A percentile compares a stretch with the other conserved stretches of the same genome.
phyloP scores from a whole-genome alignment of 257 asterid genomes.

The Thymus quinquecostatus region DNA sequence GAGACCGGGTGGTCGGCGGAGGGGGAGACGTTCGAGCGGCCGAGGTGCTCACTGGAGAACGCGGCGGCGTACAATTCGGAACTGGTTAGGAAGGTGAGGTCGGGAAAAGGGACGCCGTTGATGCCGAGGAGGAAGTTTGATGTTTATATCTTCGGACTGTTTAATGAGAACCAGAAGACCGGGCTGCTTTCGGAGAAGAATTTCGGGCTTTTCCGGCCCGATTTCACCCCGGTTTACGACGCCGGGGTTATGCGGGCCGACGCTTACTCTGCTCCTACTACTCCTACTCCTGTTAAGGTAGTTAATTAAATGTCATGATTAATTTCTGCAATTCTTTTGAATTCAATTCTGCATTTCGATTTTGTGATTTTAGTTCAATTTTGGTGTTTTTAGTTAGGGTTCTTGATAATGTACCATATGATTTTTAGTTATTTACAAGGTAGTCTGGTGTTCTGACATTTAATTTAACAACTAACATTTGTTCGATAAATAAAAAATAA shows the following conservation, averaged over 20 bases:
- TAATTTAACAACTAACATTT: no score
- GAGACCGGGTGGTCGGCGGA: slow-evolving; percentile 93
- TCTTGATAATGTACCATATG: no score
- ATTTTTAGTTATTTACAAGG: no score
- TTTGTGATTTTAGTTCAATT: no score
- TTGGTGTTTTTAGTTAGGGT: no score
- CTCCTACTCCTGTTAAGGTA: slow-evolving; percentile 35
- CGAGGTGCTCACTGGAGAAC: slow-evolving; percentile 62
- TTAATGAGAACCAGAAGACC: slow-evolving; percentile 73
- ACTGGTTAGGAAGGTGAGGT: slow-evolving; percentile 46
- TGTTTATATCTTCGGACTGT: slow-evolving; percentile 61
- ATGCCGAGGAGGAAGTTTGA: slow-evolving; percentile 73
- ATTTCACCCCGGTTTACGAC: slow-evolving; percentile 69
- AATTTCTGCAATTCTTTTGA: background rate
- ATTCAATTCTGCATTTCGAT: no score
- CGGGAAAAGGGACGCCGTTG: slow-evolving; percentile 80
- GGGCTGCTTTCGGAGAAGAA: slow-evolving; percentile 73
- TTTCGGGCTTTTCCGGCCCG: slow-evolving; percentile 84
- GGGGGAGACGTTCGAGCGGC: slow-evolving; percentile 69
- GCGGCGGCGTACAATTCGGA: slow-evolving; percentile 80
- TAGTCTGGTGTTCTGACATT: no score
- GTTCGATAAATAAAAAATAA: no score
- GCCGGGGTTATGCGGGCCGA: slow-evolving; percentile 60
- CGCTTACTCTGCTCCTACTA: slow-evolving; percentile 6
- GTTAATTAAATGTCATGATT: background rate